Conservation (phyloP, 352 stramenopile genomes). For the Phytopythium vexans region DNA sequence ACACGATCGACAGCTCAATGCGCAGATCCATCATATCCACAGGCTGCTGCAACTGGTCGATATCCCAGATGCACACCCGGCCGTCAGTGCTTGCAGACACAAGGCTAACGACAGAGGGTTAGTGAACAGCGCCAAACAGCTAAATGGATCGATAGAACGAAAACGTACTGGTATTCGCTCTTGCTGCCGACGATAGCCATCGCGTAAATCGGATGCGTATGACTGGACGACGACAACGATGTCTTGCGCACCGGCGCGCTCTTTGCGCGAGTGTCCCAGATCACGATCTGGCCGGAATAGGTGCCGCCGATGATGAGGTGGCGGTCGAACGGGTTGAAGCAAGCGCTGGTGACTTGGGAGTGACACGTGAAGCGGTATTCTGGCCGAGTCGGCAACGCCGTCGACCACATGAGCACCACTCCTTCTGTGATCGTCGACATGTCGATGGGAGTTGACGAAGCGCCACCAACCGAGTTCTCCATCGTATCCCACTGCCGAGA, state of each 20-base stretch:
- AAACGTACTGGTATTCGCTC: conserved; percentile 72
- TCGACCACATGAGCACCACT: conserved; percentile 85
- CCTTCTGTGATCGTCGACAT: conserved; percentile 66
- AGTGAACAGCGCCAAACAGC: conserved; percentile 1
- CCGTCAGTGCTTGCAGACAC: conserved; percentile 86
- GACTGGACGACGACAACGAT: conserved; percentile 69
- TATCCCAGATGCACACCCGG: conserved; percentile 82
- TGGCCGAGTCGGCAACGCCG: conserved; percentile 65
- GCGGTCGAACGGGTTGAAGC: conserved; percentile 86
- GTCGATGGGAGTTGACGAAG: conserved; percentile 35
- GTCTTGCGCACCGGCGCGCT: conserved; percentile 81
- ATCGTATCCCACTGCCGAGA: conserved; percentile 74
- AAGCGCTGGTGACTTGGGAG: conserved; percentile 82
- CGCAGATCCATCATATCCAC: conserved; percentile 82
- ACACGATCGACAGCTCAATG: conserved; percentile 77
- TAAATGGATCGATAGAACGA: conserved; percentile 1
- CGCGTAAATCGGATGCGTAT: conserved; percentile 87
- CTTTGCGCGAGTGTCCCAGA: conserved; percentile 87
- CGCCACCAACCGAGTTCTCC: conserved; percentile 39
- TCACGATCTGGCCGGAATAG: conserved; percentile 83
- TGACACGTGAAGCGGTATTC: conserved; percentile 88
- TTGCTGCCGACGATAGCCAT: conserved; percentile 84
- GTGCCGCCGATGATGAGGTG: conserved; percentile 84
- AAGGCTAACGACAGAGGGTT: conserved; percentile 29
- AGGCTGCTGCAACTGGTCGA: conserved; percentile 81